Evolutionary conservation across 2,329 filamentous ascomycete species (phyloP), one percentile per base, ranked within the genome.

Genomic region (Phoma sp.): DNA sequence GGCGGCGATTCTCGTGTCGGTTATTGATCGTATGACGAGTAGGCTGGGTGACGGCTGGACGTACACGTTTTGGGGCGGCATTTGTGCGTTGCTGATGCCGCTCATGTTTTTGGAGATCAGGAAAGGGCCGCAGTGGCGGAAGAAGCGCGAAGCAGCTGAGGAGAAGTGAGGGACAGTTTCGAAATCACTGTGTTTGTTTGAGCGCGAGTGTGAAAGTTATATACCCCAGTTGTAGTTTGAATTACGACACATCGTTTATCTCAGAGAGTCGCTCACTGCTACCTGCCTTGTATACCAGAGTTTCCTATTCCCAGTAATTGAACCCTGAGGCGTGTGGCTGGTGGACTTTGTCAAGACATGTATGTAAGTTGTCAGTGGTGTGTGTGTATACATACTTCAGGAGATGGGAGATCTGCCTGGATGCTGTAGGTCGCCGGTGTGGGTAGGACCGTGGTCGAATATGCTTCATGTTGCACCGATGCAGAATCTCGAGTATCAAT

Each of bases 61-160:
- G 19, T 70, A 70, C 54, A 65, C 64, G 1, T 61, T 70, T 12
- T 69, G 65, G 64, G 67, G 60, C 1, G 65, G 53, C 0, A 46
- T 68, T 12, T 69, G 65, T 22, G 61, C 61, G 15, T 36, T 62
- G 50, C 25, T 70, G 46, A 35, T 70, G 49, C 68, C 68, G 49
- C 57, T 70, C 4, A 70, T 70, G 68, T 47, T 68, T 10, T 33
- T 69, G 9, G 67, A 70, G 55, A 70, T 70, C 10, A 60, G 39
- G 29, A 70, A 65, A 57, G 68, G 68, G 0, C 68, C 68, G 0
- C 52, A 47, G 36, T 70, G 67, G 68, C 41, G 68, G 27, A 51
- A 15, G 43, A 66, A 58, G 52, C 50, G 68, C 24, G 67, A 68
- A 29, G 58, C 46, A 0, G 40, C 33, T 17, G 65, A 69, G 25